phyloP scores from a whole-genome alignment of 768 basidiomycete species.

The Pisolithus marmoratus region DNA sequence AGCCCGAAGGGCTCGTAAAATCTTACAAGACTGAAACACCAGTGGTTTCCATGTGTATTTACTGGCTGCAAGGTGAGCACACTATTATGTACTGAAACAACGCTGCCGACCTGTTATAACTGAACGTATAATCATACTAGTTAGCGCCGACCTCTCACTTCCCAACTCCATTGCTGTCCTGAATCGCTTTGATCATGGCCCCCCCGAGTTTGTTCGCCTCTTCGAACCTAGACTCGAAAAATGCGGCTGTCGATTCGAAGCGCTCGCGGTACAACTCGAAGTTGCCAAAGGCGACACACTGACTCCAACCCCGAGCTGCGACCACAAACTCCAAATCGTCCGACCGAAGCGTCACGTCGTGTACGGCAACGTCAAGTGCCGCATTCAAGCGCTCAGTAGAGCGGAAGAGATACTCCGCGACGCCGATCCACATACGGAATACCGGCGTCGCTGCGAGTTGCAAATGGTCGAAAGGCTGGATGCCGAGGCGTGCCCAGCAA shows the following conservation, averaged over 20 bases:
- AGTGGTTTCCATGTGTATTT: too few relatives aligned
- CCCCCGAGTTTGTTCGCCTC: conserved; percentile 78
- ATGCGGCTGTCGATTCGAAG: conserved; percentile 72
- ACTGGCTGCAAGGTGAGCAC: too few relatives aligned
- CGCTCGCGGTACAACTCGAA: conserved; percentile 83
- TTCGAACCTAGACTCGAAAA: conserved; percentile 85
- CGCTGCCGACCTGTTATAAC: too few relatives aligned
- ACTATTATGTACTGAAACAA: too few relatives aligned
- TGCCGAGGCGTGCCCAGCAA: conserved; percentile 85
- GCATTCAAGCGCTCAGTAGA: conserved; percentile 54
- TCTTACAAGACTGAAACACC: too few relatives aligned
- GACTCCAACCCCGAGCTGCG: conserved; percentile 93
- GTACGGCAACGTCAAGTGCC: conserved; percentile 69
- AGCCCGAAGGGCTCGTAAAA: too few relatives aligned
- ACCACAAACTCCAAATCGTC: conserved; percentile 95
- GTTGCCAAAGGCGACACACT: conserved; percentile 87
- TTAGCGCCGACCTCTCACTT: background rate
- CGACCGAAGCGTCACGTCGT: conserved; percentile 72
- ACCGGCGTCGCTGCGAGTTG: conserved; percentile 92
- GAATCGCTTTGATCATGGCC: conserved; percentile 87
- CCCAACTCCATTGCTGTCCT: conserved; percentile 39
- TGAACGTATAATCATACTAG: background rate
- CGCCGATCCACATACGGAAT: conserved; percentile 95
- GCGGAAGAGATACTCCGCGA: conserved; percentile 92
- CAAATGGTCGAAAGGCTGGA: conserved; percentile 88